A percentile compares a stretch with the other conserved stretches of the same genome.
Conservation (phyloP, 1,284 basidiomycete genomes). For the Boletus semigastroideus region DNA sequence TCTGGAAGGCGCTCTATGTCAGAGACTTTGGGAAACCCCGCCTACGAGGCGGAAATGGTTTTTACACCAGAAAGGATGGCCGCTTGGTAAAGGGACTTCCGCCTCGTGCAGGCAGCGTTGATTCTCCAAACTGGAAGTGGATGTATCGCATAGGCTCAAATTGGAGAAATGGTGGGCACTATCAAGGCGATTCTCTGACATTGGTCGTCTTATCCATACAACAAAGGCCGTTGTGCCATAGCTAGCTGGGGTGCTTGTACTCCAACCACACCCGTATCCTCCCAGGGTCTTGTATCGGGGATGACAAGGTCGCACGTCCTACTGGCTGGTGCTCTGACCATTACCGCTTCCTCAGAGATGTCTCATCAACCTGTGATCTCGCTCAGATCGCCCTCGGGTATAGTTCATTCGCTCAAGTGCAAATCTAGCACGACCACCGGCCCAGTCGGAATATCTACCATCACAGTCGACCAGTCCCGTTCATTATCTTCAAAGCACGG, state of each 20-base stretch:
- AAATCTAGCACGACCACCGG: conserved; percentile 26
- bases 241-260: conserved; percentile 14
- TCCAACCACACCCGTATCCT: not conserved
- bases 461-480: conserved; percentile 70
- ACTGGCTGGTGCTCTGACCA: conserved; percentile 42
- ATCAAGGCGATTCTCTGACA: conserved; percentile 12
- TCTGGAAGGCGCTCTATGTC: conserved; percentile 60
- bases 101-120: conserved; percentile 40
- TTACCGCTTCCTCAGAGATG: conserved; percentile 37
- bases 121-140: conserved; percentile 68
- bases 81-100: conserved; percentile 61
- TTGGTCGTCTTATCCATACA: conserved; percentile 21
- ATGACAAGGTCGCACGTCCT: conserved; percentile 34
- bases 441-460: conserved; percentile 49
- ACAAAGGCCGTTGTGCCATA: conserved; percentile 33
- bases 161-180: conserved; percentile 67
- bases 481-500: conserved; percentile 38
- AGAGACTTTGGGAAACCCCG: conserved; percentile 62
- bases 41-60: conserved; percentile 64
- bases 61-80: conserved; percentile 53
- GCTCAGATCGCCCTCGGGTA: conserved; percentile 23
- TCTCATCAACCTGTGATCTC: conserved; percentile 29
- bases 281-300: not conserved
- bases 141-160: conserved; percentile 82
- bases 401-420: conserved; percentile 25